Conservation (phyloP, 2,329 filamentous ascomycete species). For the Aspergillus eucalypticola region DNA sequence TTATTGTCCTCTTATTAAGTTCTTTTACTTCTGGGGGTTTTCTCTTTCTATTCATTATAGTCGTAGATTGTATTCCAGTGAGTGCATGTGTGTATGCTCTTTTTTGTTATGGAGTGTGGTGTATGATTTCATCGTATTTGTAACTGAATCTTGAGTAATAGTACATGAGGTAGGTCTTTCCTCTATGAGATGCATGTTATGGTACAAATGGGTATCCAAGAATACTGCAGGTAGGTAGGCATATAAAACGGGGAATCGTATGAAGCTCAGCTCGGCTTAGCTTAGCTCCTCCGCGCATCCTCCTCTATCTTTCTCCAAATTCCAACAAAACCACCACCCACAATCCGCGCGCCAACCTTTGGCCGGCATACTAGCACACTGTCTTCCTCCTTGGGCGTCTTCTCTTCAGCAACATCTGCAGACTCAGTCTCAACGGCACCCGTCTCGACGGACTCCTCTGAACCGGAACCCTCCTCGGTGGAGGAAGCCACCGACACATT, state of each 20-base stretch:
- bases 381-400: slow-evolving; percentile 27
- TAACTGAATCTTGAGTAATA: neutral
- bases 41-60: too few species aligned
- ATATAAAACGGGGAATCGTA: too few species aligned
- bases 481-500: slow-evolving; percentile 37
- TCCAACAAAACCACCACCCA: slow-evolving; percentile 55
- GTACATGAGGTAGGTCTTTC: neutral
- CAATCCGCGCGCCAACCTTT: slow-evolving; percentile 49
- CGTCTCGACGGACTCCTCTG: slow-evolving; percentile 12
- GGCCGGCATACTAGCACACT: slow-evolving; percentile 55
- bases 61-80: too few species aligned
- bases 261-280: neutral
- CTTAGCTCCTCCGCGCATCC: slow-evolving; percentile 20
- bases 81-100: too few species aligned
- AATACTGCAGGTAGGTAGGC: neutral
- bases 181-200: neutral
- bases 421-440: slow-evolving; percentile 15
- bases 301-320: slow-evolving; percentile 49
- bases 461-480: slow-evolving; percentile 12
- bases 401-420: slow-evolving; percentile 7
- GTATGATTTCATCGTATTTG: too few species aligned
- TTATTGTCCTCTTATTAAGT: too few species aligned
- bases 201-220: neutral
- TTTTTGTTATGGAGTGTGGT: too few species aligned
- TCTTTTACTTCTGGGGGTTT: too few species aligned